Conservation (phyloP, 2,329 filamentous ascomycete species). For the Alternaria angustiovoidea region DNA sequence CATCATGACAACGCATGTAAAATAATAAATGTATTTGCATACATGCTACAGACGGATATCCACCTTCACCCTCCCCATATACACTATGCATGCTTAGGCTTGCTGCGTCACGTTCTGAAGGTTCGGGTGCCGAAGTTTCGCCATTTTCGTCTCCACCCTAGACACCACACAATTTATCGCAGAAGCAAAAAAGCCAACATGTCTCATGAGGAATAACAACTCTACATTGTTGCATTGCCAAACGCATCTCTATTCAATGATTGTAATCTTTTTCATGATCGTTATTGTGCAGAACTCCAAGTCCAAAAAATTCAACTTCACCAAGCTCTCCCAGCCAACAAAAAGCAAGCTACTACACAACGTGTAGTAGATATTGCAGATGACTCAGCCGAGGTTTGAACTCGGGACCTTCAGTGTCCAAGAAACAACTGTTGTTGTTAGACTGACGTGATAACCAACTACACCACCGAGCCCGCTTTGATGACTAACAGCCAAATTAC, state of each 20-base stretch:
- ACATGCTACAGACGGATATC: rapidly evolving
- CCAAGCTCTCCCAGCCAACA: not conserved
- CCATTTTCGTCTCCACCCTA: not conserved
- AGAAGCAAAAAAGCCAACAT: not conserved
- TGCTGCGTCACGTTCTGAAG: not conserved
- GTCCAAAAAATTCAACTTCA: not conserved
- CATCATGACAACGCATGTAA: not conserved
- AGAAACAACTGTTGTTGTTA: conserved; percentile 42
- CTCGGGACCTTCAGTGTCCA: conserved; percentile 26
- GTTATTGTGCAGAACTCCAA: not conserved
- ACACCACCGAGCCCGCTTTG: conserved; percentile 49
- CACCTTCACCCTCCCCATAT: not conserved
- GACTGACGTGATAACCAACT: conserved; percentile 60
- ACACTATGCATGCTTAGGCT: not conserved
- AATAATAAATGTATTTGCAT: not conserved
- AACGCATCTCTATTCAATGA: not conserved
- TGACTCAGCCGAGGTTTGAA: conserved; percentile 29
- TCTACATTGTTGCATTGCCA: not conserved
- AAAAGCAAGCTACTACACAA: not conserved
- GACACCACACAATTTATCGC: not conserved
- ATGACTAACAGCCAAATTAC: not conserved
- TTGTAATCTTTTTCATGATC: not conserved
- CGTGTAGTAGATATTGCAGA: not conserved
- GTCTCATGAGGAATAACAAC: not conserved
- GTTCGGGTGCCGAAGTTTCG: not conserved